Conservation (phyloP, 768 basidiomycete genomes). For the Rhodotorula sphaerocarpa region DNA sequence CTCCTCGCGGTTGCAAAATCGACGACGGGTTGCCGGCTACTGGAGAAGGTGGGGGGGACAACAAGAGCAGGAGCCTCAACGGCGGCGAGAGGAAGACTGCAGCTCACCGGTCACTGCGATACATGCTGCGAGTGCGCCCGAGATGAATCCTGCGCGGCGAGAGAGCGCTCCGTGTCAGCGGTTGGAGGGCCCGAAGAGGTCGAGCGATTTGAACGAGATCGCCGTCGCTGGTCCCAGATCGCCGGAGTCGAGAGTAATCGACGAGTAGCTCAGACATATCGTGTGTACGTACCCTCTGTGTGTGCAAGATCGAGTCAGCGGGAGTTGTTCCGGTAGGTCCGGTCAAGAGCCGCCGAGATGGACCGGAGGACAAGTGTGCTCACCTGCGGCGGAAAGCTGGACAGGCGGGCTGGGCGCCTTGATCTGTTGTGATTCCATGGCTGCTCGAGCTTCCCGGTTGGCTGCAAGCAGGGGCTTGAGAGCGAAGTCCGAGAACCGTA, state of each 20-base stretch:
- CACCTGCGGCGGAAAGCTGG: constrained; percentile 23
- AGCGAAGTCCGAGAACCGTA: too few relatives aligned
- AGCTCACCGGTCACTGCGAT: constrained; percentile 56
- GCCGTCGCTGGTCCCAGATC: too few relatives aligned
- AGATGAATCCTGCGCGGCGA: constrained; percentile 59
- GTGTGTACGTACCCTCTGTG: constrained; percentile 7
- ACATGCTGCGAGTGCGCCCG: constrained; percentile 84
- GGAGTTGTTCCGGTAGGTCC: neutral
- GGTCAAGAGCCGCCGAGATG: neutral
- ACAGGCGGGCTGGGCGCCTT: neutral
- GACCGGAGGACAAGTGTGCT: neutral
- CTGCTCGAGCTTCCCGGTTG: neutral
- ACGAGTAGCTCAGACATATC: too few relatives aligned
- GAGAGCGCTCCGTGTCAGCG: neutral
- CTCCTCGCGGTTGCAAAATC: too few relatives aligned
- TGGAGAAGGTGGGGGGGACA: constrained; percentile 7
- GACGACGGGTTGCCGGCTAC: too few relatives aligned
- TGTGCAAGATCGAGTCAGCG: too few relatives aligned
- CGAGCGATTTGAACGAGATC: too few relatives aligned
- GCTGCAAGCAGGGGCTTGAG: too few relatives aligned
- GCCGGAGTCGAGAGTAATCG: too few relatives aligned
- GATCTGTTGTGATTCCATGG: neutral
- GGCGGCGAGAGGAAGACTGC: neutral
- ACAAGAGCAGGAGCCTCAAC: neutral
- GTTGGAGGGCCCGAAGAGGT: too few relatives aligned